phyloP scores from a whole-genome alignment of 768 basidiomycete genomes.

The Tricholomella constricta region DNA sequence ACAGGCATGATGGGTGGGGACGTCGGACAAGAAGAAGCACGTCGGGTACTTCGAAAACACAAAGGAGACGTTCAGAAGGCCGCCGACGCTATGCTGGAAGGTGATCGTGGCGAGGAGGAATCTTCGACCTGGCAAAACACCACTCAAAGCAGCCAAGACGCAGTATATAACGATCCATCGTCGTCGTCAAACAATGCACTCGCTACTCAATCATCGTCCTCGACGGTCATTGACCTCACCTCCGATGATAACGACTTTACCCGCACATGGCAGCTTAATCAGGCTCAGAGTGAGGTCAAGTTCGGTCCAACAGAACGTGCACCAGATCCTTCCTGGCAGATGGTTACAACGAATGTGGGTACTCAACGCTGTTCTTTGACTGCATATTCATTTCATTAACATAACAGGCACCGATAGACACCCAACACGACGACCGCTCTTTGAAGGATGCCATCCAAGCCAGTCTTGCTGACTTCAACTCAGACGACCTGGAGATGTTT shows the following conservation, averaged over 20 bases:
- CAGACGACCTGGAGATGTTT: constrained; percentile 52
- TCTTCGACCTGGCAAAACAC: constrained; percentile 22
- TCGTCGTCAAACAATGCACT: constrained; percentile 10
- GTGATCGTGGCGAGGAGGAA: constrained; percentile 43
- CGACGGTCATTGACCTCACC: constrained; percentile 61
- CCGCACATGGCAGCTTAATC: constrained; percentile 55
- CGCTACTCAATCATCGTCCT: constrained; percentile 19
- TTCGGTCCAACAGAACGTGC: constrained; percentile 65
- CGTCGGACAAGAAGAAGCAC: constrained; percentile 47
- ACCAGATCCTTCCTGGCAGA: constrained; percentile 67
- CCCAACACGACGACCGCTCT: constrained; percentile 59
- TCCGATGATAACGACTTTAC: constrained; percentile 54
- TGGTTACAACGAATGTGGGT: constrained; percentile 68
- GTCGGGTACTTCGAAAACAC: constrained; percentile 60
- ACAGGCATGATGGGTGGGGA: constrained; percentile 35
- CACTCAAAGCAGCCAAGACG: constrained; percentile 22
- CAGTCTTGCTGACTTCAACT: constrained; percentile 57
- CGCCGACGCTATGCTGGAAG: constrained; percentile 53
- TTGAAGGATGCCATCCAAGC: constrained; percentile 74
- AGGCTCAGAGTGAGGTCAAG: constrained; percentile 42
- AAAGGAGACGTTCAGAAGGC: constrained; percentile 60
- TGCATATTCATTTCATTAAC: constrained; percentile 3
- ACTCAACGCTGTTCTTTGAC: constrained; percentile 4
- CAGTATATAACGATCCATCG: constrained; percentile 17
- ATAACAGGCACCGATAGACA: constrained; percentile 32